Base-by-base conservation (phyloP, 805 yeast genomes). In the Pichia ethanolica region DNA sequence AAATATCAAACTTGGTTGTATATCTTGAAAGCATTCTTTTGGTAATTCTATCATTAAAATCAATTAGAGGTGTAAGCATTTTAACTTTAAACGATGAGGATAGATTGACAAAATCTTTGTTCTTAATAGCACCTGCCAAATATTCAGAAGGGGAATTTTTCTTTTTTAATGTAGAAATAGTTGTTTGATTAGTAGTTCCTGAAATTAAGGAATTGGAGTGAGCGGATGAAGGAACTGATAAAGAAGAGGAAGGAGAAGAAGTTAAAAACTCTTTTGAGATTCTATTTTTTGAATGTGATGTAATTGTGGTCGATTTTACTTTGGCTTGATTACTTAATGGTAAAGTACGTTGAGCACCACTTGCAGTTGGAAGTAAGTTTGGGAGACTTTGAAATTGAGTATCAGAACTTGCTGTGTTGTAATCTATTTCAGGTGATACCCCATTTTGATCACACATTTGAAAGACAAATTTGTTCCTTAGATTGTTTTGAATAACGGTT, bases 1-100 rank as follows among this genome's bases (percentile, higher is more conserved):
- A 54, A 12, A 61, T 49, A 13, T 56, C 46, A 39, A 54, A 63
- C 43, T 62, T 62, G 45, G 62, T 61, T 11, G 53, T 53, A 41
- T 63, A 61, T 25, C 66, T 51, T 11, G 57, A 43, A 32, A 42
- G 30, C 59, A 62, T 53, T 6, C 34, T 32, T 25, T 39, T 50
- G 3, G 50, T 50, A 4, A 46, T 46, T 38, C 37, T 5, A 32
- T 50, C 53, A 35, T 43, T 43, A 26, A 25, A 43, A 27, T 50
- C 53, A 35, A 46, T 39, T 3, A 46, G 27, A 4, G 52, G 44
- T 3, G 44, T 37, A 12, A 50, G 9, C 44, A 38, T 44, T 33
- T 46, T 46, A 8, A 34, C 34, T 20, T 45, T 44, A 11, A 39
- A 40, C 7, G 51, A 44, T 4, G 47, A 36, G 13, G 44, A 35